phyloP scores from a whole-genome alignment of 2,329 filamentous ascomycete species.

The Arachnopeziza araneosa region DNA sequence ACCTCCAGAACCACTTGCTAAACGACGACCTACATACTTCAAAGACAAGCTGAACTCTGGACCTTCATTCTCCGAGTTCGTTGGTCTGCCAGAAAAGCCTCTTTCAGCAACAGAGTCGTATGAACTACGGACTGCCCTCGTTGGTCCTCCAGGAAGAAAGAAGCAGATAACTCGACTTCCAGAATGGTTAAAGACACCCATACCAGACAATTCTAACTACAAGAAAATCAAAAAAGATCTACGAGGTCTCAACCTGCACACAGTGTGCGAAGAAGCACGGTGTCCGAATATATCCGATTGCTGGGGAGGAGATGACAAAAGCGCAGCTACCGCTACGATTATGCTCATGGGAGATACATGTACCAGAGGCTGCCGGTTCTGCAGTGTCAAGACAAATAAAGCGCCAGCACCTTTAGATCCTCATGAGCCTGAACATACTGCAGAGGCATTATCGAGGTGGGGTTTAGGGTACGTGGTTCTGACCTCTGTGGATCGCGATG shows the following conservation, averaged over 20 bases:
- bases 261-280: conserved; percentile 94
- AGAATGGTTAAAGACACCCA: conserved; percentile 92
- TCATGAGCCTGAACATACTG: conserved; percentile 94
- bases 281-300: conserved; percentile 98
- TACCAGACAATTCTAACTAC: conserved; percentile 78
- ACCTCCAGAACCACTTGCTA: conserved; percentile 17
- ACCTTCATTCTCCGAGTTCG: conserved; percentile 53
- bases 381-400: conserved; percentile 86
- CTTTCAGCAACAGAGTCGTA: conserved; percentile 51
- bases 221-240: conserved; percentile 94
- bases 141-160: conserved; percentile 57
- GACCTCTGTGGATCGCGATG: conserved; percentile 90
- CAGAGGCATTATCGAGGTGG: conserved; percentile 88
- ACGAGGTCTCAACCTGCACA: conserved; percentile 83
- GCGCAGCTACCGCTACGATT: conserved; percentile 90
- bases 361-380: conserved; percentile 93
- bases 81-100: conserved; percentile 37
- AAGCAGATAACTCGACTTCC: conserved; percentile 70
- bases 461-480: conserved; percentile 93
- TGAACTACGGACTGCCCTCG: conserved; percentile 54
- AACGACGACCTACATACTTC: conserved; percentile 31
- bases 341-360: conserved; percentile 99
- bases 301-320: conserved; percentile 89
- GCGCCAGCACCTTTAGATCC: conserved; percentile 75
- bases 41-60: conserved; percentile 36